Base-by-base conservation (phyloP, 176 grass and related monocot genomes). In the Saccharum spontaneum region DNA sequence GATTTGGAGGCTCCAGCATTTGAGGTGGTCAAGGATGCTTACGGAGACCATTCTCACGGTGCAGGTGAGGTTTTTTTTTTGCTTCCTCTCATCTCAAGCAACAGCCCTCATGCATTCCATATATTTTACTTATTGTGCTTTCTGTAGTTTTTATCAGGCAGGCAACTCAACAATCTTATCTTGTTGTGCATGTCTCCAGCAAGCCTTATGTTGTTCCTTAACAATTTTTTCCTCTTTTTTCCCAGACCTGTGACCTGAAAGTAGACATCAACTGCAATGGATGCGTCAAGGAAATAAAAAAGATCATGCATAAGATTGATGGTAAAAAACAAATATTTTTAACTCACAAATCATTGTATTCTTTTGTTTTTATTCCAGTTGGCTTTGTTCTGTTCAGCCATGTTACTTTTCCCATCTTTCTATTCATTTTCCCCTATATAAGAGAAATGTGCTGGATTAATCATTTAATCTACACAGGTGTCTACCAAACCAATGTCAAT, bases 241-340 rank as follows among this genome's bases (percentile, higher is more conserved):
- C 83, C 18, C 76, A 97, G 95, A 94, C 90, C 7, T 93, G 87
- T 63, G 84, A 90, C 57, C 67, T 97, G 41, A 94, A 91, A 74
- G 92, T 97, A n/a, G 86, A 89, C 72, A 93, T 97, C n/a, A 89
- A 94, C 79, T 97, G 92, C 17, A 39, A 90, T 52, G 92, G 85
- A 2, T 97, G 95, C 50, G 79, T 86, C 44, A 94, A 90, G 79
- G 88, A 92, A 82, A 89, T 94, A 6, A 94, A 88, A 84, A 94
- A 94, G 76, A 77, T 94, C 17, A 72, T 94, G 9, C 71, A 88
- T 11, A 94, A 94, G 82, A 88, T 97, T 24, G 95, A 97, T 8
- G 95, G 95, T 97, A 75, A 46, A 46, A 34, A 84, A 22, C 7
- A 18, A 20, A 3, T 1, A 3, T 28, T 16, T 50, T 17, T 17